Evolutionary conservation across 2,329 filamentous ascomycete genomes (phyloP).

Genomic region (Cladosporium sp.): DNA sequence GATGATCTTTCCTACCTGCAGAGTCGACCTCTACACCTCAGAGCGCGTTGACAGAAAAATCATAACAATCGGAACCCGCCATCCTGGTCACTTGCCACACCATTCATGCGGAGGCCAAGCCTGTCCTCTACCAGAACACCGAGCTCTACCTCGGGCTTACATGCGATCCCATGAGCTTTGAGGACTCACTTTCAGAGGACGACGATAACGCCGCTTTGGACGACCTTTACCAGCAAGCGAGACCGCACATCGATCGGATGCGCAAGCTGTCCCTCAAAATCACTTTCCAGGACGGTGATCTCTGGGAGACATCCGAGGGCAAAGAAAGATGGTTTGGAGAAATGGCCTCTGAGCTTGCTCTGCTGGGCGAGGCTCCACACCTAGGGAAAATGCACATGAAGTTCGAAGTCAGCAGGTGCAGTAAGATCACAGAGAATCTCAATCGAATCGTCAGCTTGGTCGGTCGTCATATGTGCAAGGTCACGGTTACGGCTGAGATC

Average conservation of each 20-base stretch:
- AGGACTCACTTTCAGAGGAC: background rate
- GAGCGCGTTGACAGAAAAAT: background rate
- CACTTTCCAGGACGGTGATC: rapidly evolving
- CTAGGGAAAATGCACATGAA: background rate
- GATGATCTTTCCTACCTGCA: background rate
- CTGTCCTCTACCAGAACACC: background rate
- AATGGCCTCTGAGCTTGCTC: background rate
- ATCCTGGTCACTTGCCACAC: background rate
- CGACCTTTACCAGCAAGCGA: background rate
- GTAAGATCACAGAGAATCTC: background rate
- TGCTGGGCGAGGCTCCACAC: background rate
- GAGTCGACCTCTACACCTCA: background rate
- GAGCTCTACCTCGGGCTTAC: background rate
- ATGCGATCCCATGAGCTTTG: background rate
- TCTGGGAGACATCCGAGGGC: background rate
- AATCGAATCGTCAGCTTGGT: background rate
- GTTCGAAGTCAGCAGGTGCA: background rate
- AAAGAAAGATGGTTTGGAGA: background rate
- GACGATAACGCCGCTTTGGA: background rate
- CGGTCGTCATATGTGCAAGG: background rate
- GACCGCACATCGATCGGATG: background rate
- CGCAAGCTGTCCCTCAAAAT: background rate
- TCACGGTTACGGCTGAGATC: background rate
- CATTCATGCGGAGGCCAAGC: background rate
- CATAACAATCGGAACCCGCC: background rate